Evolutionary conservation across 305 asterid species (phyloP).

Genomic region (Fraxinus greggii): DNA sequence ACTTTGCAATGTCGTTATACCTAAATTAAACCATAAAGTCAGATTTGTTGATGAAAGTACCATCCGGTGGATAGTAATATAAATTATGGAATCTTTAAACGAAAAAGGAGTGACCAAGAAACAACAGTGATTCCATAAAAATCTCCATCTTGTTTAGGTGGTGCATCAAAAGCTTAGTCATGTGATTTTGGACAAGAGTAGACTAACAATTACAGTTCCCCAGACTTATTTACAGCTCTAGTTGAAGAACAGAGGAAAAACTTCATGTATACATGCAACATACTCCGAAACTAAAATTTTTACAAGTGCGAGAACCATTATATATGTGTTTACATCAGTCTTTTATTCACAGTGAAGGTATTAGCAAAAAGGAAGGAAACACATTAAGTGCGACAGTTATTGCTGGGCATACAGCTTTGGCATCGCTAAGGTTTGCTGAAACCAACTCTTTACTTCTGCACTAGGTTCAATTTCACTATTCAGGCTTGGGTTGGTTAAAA

Average conservation of each 20-base stretch:
- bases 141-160: neutral
- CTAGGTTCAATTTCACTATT: neutral
- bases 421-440: neutral
- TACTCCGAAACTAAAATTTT: no score
- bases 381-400: neutral
- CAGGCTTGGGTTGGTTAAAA: neutral
- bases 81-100: slow-evolving; percentile 1
- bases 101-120: neutral
- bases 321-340: neutral
- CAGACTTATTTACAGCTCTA: no score
- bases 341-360: neutral
- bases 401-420: neutral
- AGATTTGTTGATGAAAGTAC: slow-evolving; percentile 14
- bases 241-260: no score
- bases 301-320: no score
- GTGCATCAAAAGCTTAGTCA: neutral
- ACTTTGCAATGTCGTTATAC: slow-evolving; percentile 86
- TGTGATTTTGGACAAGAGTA: neutral
- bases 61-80: slow-evolving; percentile 2
- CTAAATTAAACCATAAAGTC: slow-evolving; percentile 36
- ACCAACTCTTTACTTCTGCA: neutral
- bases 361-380: neutral
- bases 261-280: no score
- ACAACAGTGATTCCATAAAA: neutral
- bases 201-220: no score